Base-by-base conservation (phyloP, 1,139 yeast genomes). In the Ashbya aceris region DNA sequence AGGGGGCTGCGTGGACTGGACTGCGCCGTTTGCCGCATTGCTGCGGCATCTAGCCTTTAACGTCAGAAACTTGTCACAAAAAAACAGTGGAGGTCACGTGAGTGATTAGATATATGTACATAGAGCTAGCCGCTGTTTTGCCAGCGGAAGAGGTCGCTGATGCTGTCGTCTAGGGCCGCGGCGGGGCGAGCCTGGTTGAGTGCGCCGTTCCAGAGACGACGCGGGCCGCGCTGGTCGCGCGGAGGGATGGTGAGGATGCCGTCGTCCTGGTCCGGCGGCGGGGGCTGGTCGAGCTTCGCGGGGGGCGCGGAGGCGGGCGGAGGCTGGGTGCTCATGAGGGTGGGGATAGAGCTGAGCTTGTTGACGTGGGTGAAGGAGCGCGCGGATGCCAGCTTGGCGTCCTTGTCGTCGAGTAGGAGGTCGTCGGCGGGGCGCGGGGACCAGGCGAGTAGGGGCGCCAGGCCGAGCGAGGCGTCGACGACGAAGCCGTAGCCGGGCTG, bases 401-500 rank as follows among this genome's bases (percentile, higher is more conserved):
- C 41, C 26, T 17, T 11, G n/a, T 10, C n/a, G 14, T 23, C 37
- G n/a, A 34, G 14, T 5, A 34, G 11, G 4, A 23, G 11, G n/a
- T n/a, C 37, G 29, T 34, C 37, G 6, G n/a, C 27, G 10, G 37
- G 27, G 4, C 45, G 52, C 12, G 50, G 49, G 4, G 54, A 43
- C 49, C 55, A 49, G 11, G 50, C 58, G 34, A 60, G 39, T 30
- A 60, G 42, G 8, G 63, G 62, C 2, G 63, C 63, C 14, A 60
- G 44, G 2, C 64, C 63, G 23, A 59, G 46, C 2, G 63, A 58
- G 7, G 60, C 62, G 40, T 60, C 64, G 8, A 58, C 59, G 23
- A 59, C 52, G 35, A 51, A 56, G 30, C 52, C 53, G 40, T 50
- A 45, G 34, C 56, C 40, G 4, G n/a, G 29, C 39, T 26, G 41